A percentile compares a stretch with the other conserved stretches of the same genome.
Evolutionary conservation across 495 filamentous ascomycete species (phyloP).

Genomic region (Cercophora scortea): DNA sequence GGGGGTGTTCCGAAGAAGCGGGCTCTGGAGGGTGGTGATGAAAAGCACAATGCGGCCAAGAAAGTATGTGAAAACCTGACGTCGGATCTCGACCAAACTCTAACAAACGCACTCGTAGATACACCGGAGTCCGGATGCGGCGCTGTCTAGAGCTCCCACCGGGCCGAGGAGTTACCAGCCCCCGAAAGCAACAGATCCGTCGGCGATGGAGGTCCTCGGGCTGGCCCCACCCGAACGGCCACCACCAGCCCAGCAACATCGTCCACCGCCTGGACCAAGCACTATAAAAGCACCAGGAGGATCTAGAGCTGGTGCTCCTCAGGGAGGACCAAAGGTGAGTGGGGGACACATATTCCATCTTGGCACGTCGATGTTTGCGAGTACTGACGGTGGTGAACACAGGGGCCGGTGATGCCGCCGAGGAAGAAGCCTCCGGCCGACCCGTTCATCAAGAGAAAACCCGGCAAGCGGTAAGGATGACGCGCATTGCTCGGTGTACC

Average conservation of each 20-base stretch:
- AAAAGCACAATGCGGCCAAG: conserved; percentile 12
- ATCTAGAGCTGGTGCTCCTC: not conserved
- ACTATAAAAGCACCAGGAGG: not conserved
- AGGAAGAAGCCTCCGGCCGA: conserved; percentile 25
- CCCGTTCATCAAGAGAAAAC: conserved; percentile 39
- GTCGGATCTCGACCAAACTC: not conserved
- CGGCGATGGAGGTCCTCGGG: conserved; percentile 24
- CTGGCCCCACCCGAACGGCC: conserved; percentile 16
- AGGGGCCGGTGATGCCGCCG: conserved; percentile 19
- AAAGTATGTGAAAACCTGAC: conserved; percentile 9
- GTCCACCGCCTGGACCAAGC: not conserved
- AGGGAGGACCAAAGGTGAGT: conserved; percentile 5
- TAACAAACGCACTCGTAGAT: conserved; percentile 3
- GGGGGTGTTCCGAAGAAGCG: conserved; percentile 20
- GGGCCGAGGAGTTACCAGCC: conserved; percentile 1
- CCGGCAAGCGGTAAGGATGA: conserved; percentile 11
- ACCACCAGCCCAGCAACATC: conserved; percentile 4
- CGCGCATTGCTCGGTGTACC: not conserved
- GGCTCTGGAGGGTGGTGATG: conserved; percentile 12
- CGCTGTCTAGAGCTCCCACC: conserved; percentile 7
- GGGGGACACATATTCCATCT: not conserved
- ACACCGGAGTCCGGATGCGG: conserved; percentile 4
- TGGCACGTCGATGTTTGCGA: not conserved
- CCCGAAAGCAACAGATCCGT: conserved; percentile 13
- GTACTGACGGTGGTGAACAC: not conserved